Conservation (phyloP, 1,284 basidiomycete species). For the Cryptococcus sp. region DNA sequence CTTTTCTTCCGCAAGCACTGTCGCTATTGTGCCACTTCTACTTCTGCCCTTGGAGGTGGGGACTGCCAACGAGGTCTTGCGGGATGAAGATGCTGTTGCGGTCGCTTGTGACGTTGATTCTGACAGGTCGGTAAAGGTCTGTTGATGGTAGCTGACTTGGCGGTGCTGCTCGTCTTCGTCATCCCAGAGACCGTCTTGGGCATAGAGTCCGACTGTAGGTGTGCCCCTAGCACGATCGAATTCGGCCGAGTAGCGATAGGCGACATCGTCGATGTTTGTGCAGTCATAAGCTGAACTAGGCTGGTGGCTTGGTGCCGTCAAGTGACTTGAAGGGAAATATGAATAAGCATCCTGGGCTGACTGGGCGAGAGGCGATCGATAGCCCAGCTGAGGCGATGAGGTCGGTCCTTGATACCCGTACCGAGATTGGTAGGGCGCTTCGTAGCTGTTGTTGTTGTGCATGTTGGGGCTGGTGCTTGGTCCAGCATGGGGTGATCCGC, state of each 20-base stretch:
- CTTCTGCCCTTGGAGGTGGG: constrained; percentile 14
- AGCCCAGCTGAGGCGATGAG: no score
- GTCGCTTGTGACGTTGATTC: background rate
- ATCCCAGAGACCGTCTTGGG: constrained; percentile 45
- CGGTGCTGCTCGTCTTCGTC: constrained; percentile 30
- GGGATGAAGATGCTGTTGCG: constrained; percentile 6
- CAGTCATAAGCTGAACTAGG: background rate
- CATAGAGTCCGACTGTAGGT: constrained; percentile 40
- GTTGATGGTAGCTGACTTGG: background rate
- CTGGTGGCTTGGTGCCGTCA: background rate
- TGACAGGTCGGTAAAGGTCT: constrained; percentile 1
- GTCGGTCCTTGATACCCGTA: no score
- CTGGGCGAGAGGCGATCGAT: no score
- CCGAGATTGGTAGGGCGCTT: no score
- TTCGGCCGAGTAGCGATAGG: constrained; percentile 34
- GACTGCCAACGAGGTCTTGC: constrained; percentile 6
- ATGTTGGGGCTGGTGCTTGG: no score
- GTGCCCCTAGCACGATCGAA: constrained; percentile 30
- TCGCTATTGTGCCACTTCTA: constrained; percentile 25
- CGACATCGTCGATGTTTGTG: constrained; percentile 26
- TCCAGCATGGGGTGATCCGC: no score
- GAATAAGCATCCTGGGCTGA: no score
- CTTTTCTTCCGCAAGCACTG: constrained; percentile 10
- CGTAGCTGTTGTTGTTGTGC: no score
- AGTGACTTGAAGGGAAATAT: no score